A percentile compares a stretch with the other conserved stretches of the same genome.
Conservation (phyloP, 441 rosid genomes). For the Mallotus repandus region DNA sequence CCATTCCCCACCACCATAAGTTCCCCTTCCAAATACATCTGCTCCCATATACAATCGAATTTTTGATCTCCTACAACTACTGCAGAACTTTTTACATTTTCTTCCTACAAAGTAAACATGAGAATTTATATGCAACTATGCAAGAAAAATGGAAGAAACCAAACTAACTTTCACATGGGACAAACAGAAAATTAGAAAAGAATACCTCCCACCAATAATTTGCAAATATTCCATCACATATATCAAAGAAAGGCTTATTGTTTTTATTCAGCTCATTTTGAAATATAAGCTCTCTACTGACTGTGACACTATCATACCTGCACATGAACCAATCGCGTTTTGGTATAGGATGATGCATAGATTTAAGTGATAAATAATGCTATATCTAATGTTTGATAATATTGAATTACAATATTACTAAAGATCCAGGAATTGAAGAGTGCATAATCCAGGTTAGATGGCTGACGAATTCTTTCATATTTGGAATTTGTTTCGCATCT, state of each 20-base stretch:
- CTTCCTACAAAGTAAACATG: conserved; percentile 38
- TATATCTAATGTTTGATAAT: background rate
- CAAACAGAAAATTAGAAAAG: no score
- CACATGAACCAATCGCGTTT: background rate
- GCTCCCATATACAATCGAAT: conserved; percentile 83
- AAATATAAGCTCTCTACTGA: conserved; percentile 53
- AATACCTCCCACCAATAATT: conserved; percentile 75
- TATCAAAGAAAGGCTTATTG: conserved; percentile 81
- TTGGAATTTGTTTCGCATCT: conserved; percentile 44
- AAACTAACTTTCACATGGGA: background rate
- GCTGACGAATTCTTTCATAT: conserved; percentile 60
- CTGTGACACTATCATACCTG: conserved; percentile 85
- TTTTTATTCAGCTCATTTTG: conserved; percentile 63
- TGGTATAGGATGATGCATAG: no score
- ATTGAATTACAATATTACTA: conserved; percentile 61
- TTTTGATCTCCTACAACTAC: conserved; percentile 72
- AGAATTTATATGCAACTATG: background rate
- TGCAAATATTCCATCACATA: conserved; percentile 73
- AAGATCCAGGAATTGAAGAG: conserved; percentile 56
- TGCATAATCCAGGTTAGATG: conserved; percentile 72
- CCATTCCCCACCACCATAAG: conserved; percentile 90
- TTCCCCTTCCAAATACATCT: conserved; percentile 79
- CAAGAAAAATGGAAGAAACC: background rate
- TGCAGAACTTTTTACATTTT: conserved; percentile 64
- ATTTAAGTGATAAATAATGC: no score